Conservation (phyloP, 1,139 yeast genomes). For the Scheffersomyces quercinus region DNA sequence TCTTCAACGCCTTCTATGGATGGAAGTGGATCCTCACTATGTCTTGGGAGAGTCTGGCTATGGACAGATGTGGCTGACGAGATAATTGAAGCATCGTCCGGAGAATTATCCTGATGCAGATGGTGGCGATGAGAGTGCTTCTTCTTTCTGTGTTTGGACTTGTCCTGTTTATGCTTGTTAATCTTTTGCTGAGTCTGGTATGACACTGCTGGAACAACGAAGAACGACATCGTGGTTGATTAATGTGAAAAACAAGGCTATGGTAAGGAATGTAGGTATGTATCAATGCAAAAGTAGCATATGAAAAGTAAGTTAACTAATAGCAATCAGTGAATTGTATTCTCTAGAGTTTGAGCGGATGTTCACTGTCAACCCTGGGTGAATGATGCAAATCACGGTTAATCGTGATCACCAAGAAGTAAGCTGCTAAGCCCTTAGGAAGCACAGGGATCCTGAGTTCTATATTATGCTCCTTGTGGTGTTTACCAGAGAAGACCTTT, state of each 20-base stretch:
- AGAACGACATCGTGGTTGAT: slow-evolving; percentile 13
- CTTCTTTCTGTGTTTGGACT: slow-evolving; percentile 3
- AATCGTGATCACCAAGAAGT: too few relatives aligned
- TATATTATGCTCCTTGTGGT: too few relatives aligned
- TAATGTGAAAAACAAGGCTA: too few relatives aligned
- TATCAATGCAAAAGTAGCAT: too few relatives aligned
- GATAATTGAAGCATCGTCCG: slow-evolving; percentile 3
- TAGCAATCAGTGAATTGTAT: background rate
- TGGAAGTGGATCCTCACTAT: too few relatives aligned
- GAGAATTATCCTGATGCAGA: slow-evolving; percentile 2
- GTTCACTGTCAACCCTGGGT: slow-evolving; percentile 8
- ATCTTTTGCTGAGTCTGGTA: slow-evolving; percentile 19
- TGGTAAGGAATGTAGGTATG: too few relatives aligned
- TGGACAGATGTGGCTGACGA: slow-evolving; percentile 3
- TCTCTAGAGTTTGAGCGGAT: background rate
- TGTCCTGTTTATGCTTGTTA: slow-evolving; percentile 12
- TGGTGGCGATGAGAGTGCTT: background rate
- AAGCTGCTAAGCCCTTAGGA: too few relatives aligned
- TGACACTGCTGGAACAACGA: slow-evolving; percentile 17
- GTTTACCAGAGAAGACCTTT: too few relatives aligned
- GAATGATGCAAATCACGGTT: too few relatives aligned
- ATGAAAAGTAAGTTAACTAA: background rate
- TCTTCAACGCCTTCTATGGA: background rate
- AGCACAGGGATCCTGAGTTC: too few relatives aligned
- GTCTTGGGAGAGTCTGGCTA: background rate